A percentile compares a stretch with the other conserved stretches of the same genome.
phyloP scores from a whole-genome alignment of 768 basidiomycete genomes.

The Strobilomyces confusus region DNA sequence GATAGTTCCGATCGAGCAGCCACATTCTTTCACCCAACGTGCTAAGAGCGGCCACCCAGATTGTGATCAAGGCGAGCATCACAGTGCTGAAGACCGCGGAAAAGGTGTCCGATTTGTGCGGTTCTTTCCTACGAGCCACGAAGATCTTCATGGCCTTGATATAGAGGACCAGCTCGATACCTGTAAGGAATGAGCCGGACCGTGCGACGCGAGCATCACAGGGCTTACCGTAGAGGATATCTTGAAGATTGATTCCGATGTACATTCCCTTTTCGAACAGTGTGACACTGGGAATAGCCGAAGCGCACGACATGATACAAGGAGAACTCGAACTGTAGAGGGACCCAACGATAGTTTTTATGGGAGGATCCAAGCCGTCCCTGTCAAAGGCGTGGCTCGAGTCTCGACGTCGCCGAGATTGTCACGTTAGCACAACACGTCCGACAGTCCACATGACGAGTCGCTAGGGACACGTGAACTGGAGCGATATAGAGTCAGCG shows the following conservation, averaged over 20 bases:
- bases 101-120: slow-evolving; percentile 8
- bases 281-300: background rate
- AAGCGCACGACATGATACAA: slow-evolving; percentile 1
- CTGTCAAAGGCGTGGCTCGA: too few species aligned
- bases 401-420: too few species aligned
- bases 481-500: too few species aligned
- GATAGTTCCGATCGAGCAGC: slow-evolving; percentile 29
- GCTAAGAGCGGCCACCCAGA: slow-evolving; percentile 16
- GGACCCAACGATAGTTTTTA: background rate
- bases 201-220: background rate
- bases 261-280: slow-evolving; percentile 11
- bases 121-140: background rate
- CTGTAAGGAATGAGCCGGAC: background rate
- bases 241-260: slow-evolving; percentile 11
- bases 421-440: too few species aligned
- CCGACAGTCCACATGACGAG: too few species aligned
- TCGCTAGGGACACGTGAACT: too few species aligned
- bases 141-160: slow-evolving; percentile 10
- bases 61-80: slow-evolving; percentile 26
- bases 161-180: slow-evolving; percentile 17
- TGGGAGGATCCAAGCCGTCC: background rate
- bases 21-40: slow-evolving; percentile 26
- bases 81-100: slow-evolving; percentile 13
- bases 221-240: slow-evolving; percentile 14
- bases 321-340: background rate